A percentile compares a stretch with the other conserved stretches of the same genome.
Conservation (phyloP, 768 basidiomycete genomes). For the Boletus edulis region DNA sequence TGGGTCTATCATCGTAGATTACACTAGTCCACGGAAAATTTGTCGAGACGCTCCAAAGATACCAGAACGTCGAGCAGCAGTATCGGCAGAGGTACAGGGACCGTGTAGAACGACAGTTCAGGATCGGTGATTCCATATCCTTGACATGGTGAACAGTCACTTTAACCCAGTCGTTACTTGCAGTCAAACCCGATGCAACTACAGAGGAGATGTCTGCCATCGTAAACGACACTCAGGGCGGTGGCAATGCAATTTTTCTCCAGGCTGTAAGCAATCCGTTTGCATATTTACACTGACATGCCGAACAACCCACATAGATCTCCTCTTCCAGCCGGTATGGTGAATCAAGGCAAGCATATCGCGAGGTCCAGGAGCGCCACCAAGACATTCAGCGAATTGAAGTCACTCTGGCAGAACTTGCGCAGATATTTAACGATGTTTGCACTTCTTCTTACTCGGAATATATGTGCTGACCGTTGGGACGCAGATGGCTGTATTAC, state of each 20-base stretch:
- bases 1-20: conserved; percentile 37
- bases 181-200: conserved; percentile 86
- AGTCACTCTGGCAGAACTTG: conserved; percentile 82
- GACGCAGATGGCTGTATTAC: conserved; percentile 69
- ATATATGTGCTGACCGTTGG: background rate
- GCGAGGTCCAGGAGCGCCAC: conserved; percentile 88
- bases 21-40: conserved; percentile 65
- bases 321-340: conserved; percentile 78
- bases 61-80: conserved; percentile 74
- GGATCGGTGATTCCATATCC: conserved; percentile 52
- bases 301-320: conserved; percentile 42
- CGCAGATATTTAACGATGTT: conserved; percentile 85
- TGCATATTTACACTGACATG: background rate
- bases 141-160: background rate
- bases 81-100: conserved; percentile 61
- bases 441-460: conserved; percentile 12
- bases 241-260: conserved; percentile 68
- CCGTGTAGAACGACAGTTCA: conserved; percentile 72
- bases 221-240: conserved; percentile 60
- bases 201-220: conserved; percentile 72
- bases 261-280: conserved; percentile 50
- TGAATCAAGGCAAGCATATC: conserved; percentile 76
- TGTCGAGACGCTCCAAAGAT: conserved; percentile 72
- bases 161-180: background rate
- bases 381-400: conserved; percentile 85